Base-by-base conservation (phyloP, 345 rosid genomes). In the Dipteronia dyeriana region DNA sequence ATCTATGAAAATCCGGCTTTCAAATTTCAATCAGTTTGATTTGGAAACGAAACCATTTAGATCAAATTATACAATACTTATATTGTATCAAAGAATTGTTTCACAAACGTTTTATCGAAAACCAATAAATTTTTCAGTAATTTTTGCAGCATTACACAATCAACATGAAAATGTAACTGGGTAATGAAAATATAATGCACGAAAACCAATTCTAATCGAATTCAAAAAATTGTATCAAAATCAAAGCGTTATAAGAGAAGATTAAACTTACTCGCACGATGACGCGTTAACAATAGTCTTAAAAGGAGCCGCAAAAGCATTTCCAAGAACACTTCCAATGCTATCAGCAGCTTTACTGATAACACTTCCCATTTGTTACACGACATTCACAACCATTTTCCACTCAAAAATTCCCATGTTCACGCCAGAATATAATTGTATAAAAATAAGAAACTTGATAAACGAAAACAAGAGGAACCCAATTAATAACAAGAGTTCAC, bases 301-400 rank as follows among this genome's bases (percentile, higher is more conserved):
- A 45, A 90, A 82, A 8, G 98, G 94, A 79, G 91, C 89, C 0
- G 84, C 56, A 6, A 93, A 65, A 9, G 84, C 78, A 78, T 86
- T 86, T 38, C 95, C 97, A 20, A 91, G 31, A 17, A 84, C 84
- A 59, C 78, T 59, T 67, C 95, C 97, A 31, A 87, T 29, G 2
- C 90, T 88, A 71, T 79, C 74, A 70, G 89, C 90, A 71, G 91
- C 88, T 77, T 87, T 79, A 68, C 95, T 83, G 7, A 89, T 25
- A 8, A 77, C 84, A 75, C 68, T 75, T n/a, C 95, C 98, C 97
- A 84, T 86, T 65, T 59, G 61, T 71, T 39, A 20, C 12, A 47
- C 19, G 1, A 73, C 16, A 9, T 62, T 57, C 22, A 43, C 26
- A 17, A 31, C 22, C 66, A 56, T 7, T 56, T 57, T 66, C 73